Evolutionary conservation across 2,329 filamentous ascomycete genomes (phyloP), one percentile per base, ranked within the genome.

Genomic region (Aspergillus versicolor): DNA sequence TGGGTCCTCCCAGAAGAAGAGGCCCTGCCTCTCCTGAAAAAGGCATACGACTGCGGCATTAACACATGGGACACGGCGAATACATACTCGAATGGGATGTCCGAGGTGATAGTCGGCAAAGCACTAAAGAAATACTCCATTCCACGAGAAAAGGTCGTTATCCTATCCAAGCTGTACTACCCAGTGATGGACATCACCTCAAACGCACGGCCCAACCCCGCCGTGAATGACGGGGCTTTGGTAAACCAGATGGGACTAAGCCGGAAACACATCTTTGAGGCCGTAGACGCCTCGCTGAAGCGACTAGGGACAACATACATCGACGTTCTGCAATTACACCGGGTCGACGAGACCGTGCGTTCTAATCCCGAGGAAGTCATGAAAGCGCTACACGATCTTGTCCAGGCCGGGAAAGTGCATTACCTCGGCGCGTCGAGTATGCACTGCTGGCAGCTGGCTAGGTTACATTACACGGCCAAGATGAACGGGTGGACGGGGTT

Each of bases 41-140:
- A 61, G 9, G 65, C 65, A 32, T 70, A 67, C 45, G 62, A 69
- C n/a, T 38, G 59, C 4, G 65, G 63, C 2, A 64, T 70, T n/a
- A 71, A 70, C 60, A 71, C 67, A 19, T 72, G 66, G 58, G 70
- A 72, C 54, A 73, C 68, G 4, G 53, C 57, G 0, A 43, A 57
- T 12, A 51, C 66, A 3, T 73, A 73, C 56, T 70, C 66, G 3
- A 84, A 88, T 67, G 87, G 87, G 8, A 71, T 70, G 1, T 86
- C 82, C 6, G 88, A 90, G 72, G 70, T 77, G 42, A 84, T 90
- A 63, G 81, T 90, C 54, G 86, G 79, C 48, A 86, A 85, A 66
- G 85, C 86, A 4, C 52, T 68, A 1, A 37, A 12, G 1, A 45
- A 32, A 42, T 65, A 64, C 49, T 51, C 43, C 7, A 66, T 67